phyloP scores from a whole-genome alignment of 495 filamentous ascomycete genomes.

The Jackrogersella multiformis region DNA sequence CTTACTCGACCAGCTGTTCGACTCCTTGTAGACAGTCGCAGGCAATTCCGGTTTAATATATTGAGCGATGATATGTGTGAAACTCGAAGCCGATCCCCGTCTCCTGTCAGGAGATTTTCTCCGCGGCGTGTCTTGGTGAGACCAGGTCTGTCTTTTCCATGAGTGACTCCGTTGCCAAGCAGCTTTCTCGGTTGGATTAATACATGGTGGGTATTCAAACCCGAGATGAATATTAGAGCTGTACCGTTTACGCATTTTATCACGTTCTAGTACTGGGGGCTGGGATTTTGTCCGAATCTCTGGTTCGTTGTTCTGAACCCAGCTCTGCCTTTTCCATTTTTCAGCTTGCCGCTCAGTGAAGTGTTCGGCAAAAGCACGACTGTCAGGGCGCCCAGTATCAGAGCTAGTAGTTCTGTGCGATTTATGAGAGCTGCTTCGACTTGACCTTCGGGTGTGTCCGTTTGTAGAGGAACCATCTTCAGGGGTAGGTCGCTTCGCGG shows the following conservation, averaged over 20 bases:
- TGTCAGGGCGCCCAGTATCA: not conserved
- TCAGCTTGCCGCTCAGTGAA: not conserved
- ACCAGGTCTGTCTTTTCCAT: not conserved
- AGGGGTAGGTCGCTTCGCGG: not conserved
- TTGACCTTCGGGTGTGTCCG: not conserved
- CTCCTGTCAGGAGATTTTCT: not conserved
- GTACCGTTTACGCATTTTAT: not conserved
- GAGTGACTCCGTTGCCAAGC: not conserved
- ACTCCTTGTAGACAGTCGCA: not conserved
- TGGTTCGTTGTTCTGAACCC: not conserved
- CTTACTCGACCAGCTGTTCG: not conserved
- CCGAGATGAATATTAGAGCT: not conserved
- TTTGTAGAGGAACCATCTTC: not conserved
- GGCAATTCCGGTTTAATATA: conserved; percentile 26
- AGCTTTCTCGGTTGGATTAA: not conserved
- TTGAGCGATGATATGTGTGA: conserved; percentile 7
- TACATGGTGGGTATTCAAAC: not conserved
- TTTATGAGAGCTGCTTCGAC: not conserved
- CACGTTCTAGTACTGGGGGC: not conserved
- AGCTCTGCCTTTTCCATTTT: not conserved
- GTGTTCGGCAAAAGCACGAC: not conserved
- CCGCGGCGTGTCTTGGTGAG: not conserved
- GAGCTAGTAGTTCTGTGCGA: not conserved
- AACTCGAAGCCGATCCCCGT: conserved; percentile 8
- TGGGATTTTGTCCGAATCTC: not conserved